A percentile compares a stretch with the other conserved stretches of the same genome.
phyloP scores from a whole-genome alignment of 352 stramenopile species.

The Phytopythium kandeliae region DNA sequence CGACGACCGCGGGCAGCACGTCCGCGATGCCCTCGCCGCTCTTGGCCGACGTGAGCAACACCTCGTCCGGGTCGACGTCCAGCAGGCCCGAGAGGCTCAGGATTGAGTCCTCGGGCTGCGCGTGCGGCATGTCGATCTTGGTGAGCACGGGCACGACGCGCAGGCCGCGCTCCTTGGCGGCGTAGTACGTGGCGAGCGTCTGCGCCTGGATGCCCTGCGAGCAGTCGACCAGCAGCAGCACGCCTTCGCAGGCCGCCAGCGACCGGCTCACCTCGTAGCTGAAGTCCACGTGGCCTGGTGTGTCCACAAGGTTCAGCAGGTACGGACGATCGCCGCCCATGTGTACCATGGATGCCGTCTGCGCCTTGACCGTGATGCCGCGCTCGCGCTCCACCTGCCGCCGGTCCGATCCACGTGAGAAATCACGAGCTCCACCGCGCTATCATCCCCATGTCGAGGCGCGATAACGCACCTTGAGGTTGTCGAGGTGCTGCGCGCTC shows the following conservation, averaged over 20 bases:
- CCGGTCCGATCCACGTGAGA: too few relatives aligned
- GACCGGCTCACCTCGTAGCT: slow-evolving; percentile 97
- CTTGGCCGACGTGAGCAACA: slow-evolving; percentile 95
- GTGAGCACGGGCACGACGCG: slow-evolving; percentile 96
- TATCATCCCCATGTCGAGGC: too few relatives aligned
- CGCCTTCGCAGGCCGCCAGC: slow-evolving; percentile 95
- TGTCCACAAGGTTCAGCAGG: slow-evolving; percentile 97
- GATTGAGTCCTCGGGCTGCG: slow-evolving; percentile 89
- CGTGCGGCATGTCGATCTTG: slow-evolving; percentile 97
- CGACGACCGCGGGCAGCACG: slow-evolving; percentile 80
- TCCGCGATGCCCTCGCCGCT: slow-evolving; percentile 87
- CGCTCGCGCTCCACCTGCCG: slow-evolving; percentile 93
- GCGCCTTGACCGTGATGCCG: slow-evolving; percentile 99
- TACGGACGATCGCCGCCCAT: slow-evolving; percentile 38
- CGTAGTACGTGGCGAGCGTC: slow-evolving; percentile 96
- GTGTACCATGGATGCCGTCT: slow-evolving; percentile 97
- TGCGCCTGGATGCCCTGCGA: slow-evolving; percentile 98
- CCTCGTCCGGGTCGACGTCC: slow-evolving; percentile 92
- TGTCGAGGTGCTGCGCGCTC: slow-evolving; percentile 88
- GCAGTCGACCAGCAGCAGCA: slow-evolving; percentile 96
- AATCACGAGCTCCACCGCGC: too few relatives aligned
- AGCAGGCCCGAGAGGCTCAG: slow-evolving; percentile 71
- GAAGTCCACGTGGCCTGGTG: slow-evolving; percentile 97
- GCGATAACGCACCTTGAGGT: slow-evolving; percentile 58
- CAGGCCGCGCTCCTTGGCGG: slow-evolving; percentile 94